phyloP scores from a whole-genome alignment of 176 grass and related monocot species.

The Eragrostis curvula region DNA sequence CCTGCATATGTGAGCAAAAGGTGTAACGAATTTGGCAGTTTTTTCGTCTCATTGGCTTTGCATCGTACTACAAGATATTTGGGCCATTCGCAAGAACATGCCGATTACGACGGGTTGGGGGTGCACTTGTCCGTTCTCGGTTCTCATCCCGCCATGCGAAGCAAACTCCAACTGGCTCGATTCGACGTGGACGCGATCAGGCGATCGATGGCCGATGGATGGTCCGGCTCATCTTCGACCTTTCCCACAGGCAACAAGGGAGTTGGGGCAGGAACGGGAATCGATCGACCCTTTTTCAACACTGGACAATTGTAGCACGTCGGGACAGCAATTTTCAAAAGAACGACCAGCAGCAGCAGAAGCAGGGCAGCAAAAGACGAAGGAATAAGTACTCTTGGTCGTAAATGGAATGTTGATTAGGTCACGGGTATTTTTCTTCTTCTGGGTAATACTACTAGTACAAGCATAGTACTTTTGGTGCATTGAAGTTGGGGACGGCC shows the following conservation, averaged over 20 bases:
- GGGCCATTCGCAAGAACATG: no score
- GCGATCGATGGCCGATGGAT: not conserved
- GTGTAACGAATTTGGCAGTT: not conserved
- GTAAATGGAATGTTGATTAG: not conserved
- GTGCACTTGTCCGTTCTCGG: no score
- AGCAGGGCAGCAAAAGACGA: not conserved
- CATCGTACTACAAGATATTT: not conserved
- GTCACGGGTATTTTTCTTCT: not conserved
- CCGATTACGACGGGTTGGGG: no score
- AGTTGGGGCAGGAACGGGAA: not conserved
- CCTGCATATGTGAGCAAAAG: conserved; percentile 10
- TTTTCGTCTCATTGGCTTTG: not conserved
- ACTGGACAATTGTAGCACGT: not conserved
- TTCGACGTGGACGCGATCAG: no score
- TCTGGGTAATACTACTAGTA: not conserved
- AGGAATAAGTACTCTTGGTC: no score
- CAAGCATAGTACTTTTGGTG: not conserved
- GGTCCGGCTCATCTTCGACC: not conserved
- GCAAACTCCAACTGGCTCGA: no score
- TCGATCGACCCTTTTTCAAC: not conserved
- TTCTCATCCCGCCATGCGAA: no score
- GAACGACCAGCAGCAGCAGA: not conserved
- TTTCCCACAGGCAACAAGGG: not conserved
- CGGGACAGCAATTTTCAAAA: not conserved
- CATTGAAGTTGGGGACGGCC: no score